Base-by-base conservation (phyloP, 352 stramenopile genomes). In the Pythium coloratum region DNA sequence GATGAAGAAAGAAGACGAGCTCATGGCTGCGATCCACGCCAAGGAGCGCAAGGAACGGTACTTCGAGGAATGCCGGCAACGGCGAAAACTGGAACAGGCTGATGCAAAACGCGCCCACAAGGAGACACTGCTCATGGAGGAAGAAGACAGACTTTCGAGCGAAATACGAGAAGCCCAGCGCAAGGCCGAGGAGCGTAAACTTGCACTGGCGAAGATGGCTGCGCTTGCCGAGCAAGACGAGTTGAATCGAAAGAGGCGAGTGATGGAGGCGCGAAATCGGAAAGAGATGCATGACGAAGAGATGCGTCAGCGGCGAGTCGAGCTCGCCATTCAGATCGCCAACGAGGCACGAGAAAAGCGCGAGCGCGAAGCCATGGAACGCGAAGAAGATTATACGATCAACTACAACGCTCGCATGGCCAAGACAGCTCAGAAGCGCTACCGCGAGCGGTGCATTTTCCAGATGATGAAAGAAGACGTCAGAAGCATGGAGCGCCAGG, bases 281-380 rank as follows among this genome's bases (percentile, higher is more conserved):
- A 82, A 77, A 40, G 50, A 77, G 10, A 90, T 92, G 82, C 76
- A 82, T 38, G 79, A 90, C 26, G 84, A 92, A 71, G 84, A 92
- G 60, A 78, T 78, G 30, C 59, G 54, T 4, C 80, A 91, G 42
- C 76, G 68, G 6, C 77, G 84, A 12, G 44, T 84, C 26, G 59
- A 77, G 8, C 72, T 81, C 42, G 60, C 70, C n/a, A 62, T 76
- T 14, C 49, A 77, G 9, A 55, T 77, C 14, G 50, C 66, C 7
- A 64, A 79, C 18, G 40, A 68, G 30, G 50, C 78, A 10, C 64
- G 71, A 14, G 81, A 88, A 47, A 80, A 76, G 30, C 77, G 69
- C 10, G 82, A 90, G 60, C 76, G 75, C 6, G 67, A 81, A 40
- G 12, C 34, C 2, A 90, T 91, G 84, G 49, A 69, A 14, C 60